Evolutionary conservation across 2,329 filamentous ascomycete genomes (phyloP).

Genomic region (Lachnellula arida): DNA sequence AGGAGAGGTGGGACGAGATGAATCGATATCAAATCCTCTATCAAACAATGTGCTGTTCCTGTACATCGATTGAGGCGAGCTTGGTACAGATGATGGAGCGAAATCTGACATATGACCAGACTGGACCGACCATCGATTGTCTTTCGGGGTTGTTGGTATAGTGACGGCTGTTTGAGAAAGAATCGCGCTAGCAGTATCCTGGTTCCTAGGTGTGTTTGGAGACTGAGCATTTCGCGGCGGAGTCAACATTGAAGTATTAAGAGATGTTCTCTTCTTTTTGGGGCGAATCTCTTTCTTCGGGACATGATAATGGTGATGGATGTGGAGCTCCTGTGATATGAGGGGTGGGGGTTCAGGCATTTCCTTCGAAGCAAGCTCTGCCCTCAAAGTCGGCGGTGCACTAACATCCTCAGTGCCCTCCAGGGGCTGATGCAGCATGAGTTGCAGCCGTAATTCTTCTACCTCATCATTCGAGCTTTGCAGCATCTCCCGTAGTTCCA

Average conservation of each 20-base stretch:
- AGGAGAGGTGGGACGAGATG: slow-evolving; percentile 75
- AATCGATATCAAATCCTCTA: slow-evolving; percentile 54
- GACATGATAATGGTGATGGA: slow-evolving; percentile 91
- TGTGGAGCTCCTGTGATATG: slow-evolving; percentile 72
- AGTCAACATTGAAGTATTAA: slow-evolving; percentile 58
- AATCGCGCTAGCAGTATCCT: slow-evolving; percentile 36
- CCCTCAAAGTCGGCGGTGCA: slow-evolving; percentile 54
- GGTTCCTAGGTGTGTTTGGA: slow-evolving; percentile 36
- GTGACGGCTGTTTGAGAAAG: slow-evolving; percentile 45
- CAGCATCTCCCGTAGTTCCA: slow-evolving; percentile 86
- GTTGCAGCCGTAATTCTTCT: slow-evolving; percentile 75
- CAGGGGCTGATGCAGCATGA: slow-evolving; percentile 72
- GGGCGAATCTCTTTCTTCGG: slow-evolving; percentile 57
- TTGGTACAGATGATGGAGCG: slow-evolving; percentile 68
- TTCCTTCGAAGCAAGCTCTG: slow-evolving; percentile 61
- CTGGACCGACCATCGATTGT: slow-evolving; percentile 59
- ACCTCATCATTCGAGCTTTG: slow-evolving; percentile 92
- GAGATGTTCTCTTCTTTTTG: slow-evolving; percentile 67
- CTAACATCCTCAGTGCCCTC: slow-evolving; percentile 29
- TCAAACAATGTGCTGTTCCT: slow-evolving; percentile 77
- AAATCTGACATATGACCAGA: slow-evolving; percentile 60
- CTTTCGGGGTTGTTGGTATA: slow-evolving; percentile 43
- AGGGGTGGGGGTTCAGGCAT: slow-evolving; percentile 26
- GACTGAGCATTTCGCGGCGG: slow-evolving; percentile 40
- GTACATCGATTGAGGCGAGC: slow-evolving; percentile 72